A percentile compares a stretch with the other conserved stretches of the same genome.
These are phyloP conservation scores for Aspergillus costaricaensis DNA, from an alignment of 2,329 filamentous ascomycete genomes.

Conservation along the genomic window DNA sequence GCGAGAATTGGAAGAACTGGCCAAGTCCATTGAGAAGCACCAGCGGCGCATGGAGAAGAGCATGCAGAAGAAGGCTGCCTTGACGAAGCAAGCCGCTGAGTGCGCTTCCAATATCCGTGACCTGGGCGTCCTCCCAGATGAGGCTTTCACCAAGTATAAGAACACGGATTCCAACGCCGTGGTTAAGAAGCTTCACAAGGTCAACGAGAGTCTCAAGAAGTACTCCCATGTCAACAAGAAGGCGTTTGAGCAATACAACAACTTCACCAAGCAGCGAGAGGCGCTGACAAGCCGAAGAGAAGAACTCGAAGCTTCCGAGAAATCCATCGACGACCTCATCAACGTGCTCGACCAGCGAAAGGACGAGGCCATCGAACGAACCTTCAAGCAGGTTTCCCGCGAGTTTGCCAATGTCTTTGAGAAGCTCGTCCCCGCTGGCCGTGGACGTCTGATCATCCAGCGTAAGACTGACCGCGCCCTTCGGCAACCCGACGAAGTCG, in stretches of 20 bases:
- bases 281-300: slow-evolving; percentile 78
- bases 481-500: slow-evolving; percentile 66
- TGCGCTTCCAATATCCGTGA: slow-evolving; percentile 88
- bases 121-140: slow-evolving; percentile 87
- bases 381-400: slow-evolving; percentile 94
- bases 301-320: slow-evolving; percentile 83
- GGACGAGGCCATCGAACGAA: slow-evolving; percentile 96
- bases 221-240: slow-evolving; percentile 99
- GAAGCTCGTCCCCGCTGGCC: slow-evolving; percentile 89
- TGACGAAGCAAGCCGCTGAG: slow-evolving; percentile 75
- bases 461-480: slow-evolving; percentile 74
- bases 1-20: slow-evolving; percentile 72
- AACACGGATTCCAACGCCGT: slow-evolving; percentile 77
- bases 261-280: slow-evolving; percentile 90
- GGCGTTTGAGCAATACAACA: slow-evolving; percentile 98
- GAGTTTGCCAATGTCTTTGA: slow-evolving; percentile 94
- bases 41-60: slow-evolving; percentile 91
- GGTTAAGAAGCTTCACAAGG: slow-evolving; percentile 76
- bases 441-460: slow-evolving; percentile 89
- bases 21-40: slow-evolving; percentile 75
- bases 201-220: slow-evolving; percentile 91
- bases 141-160: slow-evolving; percentile 89
- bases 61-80: slow-evolving; percentile 80
- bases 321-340: slow-evolving; percentile 88
- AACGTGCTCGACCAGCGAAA: slow-evolving; percentile 91